Percentiles rank a stretch among this genome's conserved stretches.
phyloP scores from a whole-genome alignment of 306 rosid species.

The Prunus mira region DNA sequence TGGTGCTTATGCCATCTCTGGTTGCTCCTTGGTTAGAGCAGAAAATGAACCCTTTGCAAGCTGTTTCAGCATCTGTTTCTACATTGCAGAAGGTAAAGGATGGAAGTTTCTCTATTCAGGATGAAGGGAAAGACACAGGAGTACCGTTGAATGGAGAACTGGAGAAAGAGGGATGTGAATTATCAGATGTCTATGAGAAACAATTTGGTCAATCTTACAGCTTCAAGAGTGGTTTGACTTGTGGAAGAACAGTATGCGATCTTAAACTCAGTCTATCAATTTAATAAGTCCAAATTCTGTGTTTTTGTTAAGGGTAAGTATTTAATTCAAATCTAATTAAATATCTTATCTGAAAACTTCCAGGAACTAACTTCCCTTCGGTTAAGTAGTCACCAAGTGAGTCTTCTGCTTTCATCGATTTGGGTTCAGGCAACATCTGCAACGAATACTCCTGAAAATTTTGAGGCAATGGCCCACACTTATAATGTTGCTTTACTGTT shows the following conservation, averaged over 20 bases:
- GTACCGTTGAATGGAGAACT: conserved; percentile 32
- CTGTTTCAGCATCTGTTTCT: conserved; percentile 34
- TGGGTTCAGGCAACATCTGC: conserved; percentile 93
- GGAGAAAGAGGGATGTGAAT: conserved; percentile 34
- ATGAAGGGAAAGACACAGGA: conserved; percentile 27
- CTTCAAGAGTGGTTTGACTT: conserved; percentile 41
- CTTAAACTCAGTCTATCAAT: background rate
- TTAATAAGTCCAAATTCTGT: background rate
- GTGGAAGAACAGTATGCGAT: conserved; percentile 56
- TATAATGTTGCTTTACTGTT: conserved; percentile 70
- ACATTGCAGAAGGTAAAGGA: conserved; percentile 28
- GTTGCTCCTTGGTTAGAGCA: conserved; percentile 42
- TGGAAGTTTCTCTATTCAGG: conserved; percentile 45
- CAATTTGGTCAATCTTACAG: conserved; percentile 35
- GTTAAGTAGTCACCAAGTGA: conserved; percentile 91
- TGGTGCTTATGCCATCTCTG: conserved; percentile 73
- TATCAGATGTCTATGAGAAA: conserved; percentile 29
- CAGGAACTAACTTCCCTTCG: conserved; percentile 81
- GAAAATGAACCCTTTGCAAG: conserved; percentile 30
- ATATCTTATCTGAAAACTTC: conserved; percentile 19
- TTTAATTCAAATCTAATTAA: conserved; percentile 20
- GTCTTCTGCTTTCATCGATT: conserved; percentile 87
- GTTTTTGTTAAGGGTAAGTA: background rate
- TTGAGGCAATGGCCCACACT: conserved; percentile 91
- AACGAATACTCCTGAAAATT: conserved; percentile 67